Evolutionary conservation across 2,329 filamentous ascomycete genomes (phyloP).

Genomic region (Camptophora hylomeconis): DNA sequence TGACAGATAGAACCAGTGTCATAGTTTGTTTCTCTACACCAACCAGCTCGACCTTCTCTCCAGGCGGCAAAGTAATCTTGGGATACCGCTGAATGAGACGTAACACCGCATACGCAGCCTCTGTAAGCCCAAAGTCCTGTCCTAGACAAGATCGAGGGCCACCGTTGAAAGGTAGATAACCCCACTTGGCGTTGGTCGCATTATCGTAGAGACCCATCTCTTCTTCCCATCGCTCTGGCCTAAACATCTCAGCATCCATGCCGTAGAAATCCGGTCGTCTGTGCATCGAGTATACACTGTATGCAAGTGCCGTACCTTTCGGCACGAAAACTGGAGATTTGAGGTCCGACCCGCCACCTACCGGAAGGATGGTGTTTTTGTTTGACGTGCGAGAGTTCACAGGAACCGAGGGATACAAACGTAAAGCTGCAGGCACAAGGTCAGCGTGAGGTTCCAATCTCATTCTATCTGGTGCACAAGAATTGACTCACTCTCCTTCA

Average conservation of each 20-base stretch:
- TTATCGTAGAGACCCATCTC: constrained; percentile 35
- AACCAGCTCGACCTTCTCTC: constrained; percentile 8
- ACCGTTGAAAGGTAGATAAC: constrained; percentile 40
- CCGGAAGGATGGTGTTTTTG: constrained; percentile 59
- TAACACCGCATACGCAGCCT: constrained; percentile 39
- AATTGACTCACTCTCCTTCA: constrained; percentile 27
- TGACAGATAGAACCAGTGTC: constrained; percentile 11
- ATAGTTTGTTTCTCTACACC: constrained; percentile 14
- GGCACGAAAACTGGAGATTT: constrained; percentile 31
- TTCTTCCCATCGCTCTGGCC: constrained; percentile 37
- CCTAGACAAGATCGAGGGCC: constrained; percentile 42
- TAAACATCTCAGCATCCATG: constrained; percentile 29
- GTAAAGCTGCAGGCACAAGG: constrained; percentile 53
- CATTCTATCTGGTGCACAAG: constrained; percentile 4
- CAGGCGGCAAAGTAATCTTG: constrained; percentile 6
- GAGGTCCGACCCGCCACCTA: constrained; percentile 40
- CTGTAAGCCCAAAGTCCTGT: constrained; percentile 44
- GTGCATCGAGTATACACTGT: constrained; percentile 40
- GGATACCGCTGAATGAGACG: constrained; percentile 24
- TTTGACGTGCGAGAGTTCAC: constrained; percentile 63
- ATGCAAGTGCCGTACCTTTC: constrained; percentile 34
- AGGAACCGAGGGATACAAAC: constrained; percentile 64
- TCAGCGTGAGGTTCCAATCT: constrained; percentile 27
- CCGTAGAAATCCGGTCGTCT: constrained; percentile 30
- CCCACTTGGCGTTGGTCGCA: constrained; percentile 33